Evolutionary conservation across 331 rosid species (phyloP), one percentile per base, ranked within the genome.

Genomic region (Phaseolus coccineus): DNA sequence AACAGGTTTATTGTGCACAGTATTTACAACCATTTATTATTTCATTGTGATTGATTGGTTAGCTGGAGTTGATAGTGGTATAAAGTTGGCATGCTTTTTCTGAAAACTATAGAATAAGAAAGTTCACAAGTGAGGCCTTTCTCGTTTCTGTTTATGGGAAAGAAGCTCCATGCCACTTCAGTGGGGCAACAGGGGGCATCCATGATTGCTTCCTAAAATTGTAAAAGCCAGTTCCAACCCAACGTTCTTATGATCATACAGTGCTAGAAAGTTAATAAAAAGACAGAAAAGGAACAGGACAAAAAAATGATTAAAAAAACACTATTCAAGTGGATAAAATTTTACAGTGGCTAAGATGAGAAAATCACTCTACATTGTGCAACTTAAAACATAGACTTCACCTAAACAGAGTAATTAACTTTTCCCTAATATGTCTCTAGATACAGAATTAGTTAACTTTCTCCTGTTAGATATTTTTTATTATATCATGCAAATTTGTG

Each of bases 121-220:
- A 78, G 87, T 58, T 74, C 27, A 71, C 46, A 52, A 70, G 80
- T 71, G 73, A 61, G 50, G 84, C 58, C 58, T 77, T 66, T 83
- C 73, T 14, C 53, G 61, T 80, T 88, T 84, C 87, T 78, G 78
- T 87, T 55, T 59, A 67, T 55, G n/a, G 85, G 80, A 69, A 67
- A 77, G 40, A 52, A 76, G 69, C 80, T 77, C 74, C 87, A 81
- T 78, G 84, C 77, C 73, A 79, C 85, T 85, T 91, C 74, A 77
- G 63, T 75, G 79, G 79, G 82, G 76, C 80, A 80, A 66, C 71
- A 77, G 53, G 80, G 42, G 69, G 5, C 3, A 80, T 73, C 69
- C 84, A 84, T 64, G 76, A 85, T 64, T 68, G 74, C 82, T 78
- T 71, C 47, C 89, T 68, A 65, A 71, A 90, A 79, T 84, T 83